Conservation (phyloP, 345 rosid species). For the Eutrema yunnanense region DNA sequence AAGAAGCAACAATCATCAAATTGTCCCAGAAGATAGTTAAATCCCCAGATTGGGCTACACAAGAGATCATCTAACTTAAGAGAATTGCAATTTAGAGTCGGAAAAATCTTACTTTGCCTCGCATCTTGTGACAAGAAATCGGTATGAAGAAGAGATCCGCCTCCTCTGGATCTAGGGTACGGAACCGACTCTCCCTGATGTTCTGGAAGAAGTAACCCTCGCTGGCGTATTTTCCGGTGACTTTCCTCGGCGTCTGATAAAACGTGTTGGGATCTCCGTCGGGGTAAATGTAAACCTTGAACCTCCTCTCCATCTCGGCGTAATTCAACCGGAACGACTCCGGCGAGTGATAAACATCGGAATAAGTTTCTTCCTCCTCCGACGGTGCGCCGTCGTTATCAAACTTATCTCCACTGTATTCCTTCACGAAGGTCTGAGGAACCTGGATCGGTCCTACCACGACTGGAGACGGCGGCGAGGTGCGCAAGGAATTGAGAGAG, state of each 20-base stretch:
- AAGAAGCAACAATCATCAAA: background rate
- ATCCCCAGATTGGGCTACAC: background rate
- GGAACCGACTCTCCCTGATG: constrained; percentile 65
- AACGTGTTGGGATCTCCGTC: constrained; percentile 92
- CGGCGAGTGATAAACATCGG: constrained; percentile 67
- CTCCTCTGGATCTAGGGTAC: constrained; percentile 70
- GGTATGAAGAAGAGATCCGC: constrained; percentile 95
- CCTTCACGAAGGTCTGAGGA: constrained; percentile 18
- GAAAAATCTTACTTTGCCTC: constrained; percentile 64
- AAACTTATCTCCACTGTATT: background rate
- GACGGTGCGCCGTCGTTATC: background rate
- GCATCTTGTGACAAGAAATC: constrained; percentile 96
- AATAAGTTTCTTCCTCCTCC: constrained; percentile 19
- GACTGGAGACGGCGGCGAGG: constrained; percentile 32
- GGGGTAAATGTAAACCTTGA: constrained; percentile 83
- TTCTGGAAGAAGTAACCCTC: constrained; percentile 99
- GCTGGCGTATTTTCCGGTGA: constrained; percentile 94
- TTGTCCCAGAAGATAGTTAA: background rate
- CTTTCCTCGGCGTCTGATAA: constrained; percentile 87
- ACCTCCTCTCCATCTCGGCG: constrained; percentile 72
- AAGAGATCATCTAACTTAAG: too few species aligned
- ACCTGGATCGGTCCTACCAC: constrained; percentile 7
- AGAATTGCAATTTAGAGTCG: background rate
- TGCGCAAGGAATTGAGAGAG: constrained; percentile 54
- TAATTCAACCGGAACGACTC: constrained; percentile 56